These are phyloP conservation scores for Colletotrichum sansevieriae DNA, from an alignment of 2,329 filamentous ascomycete species.

Conservation along the genomic window DNA sequence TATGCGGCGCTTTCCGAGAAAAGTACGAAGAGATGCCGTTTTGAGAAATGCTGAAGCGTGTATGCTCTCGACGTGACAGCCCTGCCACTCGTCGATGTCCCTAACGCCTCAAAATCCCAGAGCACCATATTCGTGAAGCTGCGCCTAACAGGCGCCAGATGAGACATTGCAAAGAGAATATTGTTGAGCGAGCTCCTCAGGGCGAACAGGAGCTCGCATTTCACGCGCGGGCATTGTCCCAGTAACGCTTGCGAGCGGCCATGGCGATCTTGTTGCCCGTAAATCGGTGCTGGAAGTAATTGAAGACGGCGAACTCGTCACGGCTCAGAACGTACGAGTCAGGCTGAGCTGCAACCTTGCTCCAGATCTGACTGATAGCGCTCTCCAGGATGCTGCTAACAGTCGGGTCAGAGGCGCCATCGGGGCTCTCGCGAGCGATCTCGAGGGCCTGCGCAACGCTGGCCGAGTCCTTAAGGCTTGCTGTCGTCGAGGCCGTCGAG, in stretches of 20 bases:
- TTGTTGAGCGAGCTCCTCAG: background rate
- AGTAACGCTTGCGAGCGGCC: constrained; percentile 65
- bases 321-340: constrained; percentile 78
- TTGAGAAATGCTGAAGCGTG: background rate
- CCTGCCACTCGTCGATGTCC: constrained; percentile 2
- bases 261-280: constrained; percentile 62
- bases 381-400: constrained; percentile 75
- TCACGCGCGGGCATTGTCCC: constrained; percentile 61
- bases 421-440: constrained; percentile 79
- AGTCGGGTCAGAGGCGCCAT: constrained; percentile 72
- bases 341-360: constrained; percentile 73
- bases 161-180: background rate
- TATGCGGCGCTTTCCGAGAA: constrained; percentile 3
- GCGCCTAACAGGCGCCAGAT: background rate
- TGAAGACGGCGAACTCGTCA: constrained; percentile 89
- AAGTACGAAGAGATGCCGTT: background rate
- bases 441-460: constrained; percentile 78
- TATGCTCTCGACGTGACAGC: background rate
- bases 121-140: background rate
- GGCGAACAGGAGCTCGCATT: background rate
- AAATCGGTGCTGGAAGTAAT: constrained; percentile 82
- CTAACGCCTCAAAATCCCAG: constrained; percentile 11
- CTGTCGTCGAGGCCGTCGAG: constrained; percentile 41
- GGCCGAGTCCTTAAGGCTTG: constrained; percentile 43
- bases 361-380: constrained; percentile 75